Base-by-base conservation (phyloP, 257 asterid species). In the Ligustrum vulgare region DNA sequence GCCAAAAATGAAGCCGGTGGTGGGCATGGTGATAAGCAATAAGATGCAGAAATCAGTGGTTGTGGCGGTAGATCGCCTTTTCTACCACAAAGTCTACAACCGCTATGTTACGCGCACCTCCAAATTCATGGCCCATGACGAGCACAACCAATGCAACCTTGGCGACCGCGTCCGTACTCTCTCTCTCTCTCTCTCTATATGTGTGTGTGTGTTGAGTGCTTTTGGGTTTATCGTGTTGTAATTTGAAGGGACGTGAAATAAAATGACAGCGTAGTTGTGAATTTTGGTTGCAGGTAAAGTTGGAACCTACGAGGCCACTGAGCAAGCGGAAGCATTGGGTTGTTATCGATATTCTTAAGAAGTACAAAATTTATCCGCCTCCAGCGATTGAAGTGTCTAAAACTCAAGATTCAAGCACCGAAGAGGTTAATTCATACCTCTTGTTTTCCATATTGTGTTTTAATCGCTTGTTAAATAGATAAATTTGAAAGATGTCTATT, bases 101-200 rank as follows among this genome's bases (percentile, higher is more conserved):
- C 91, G 98, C 70, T 94, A 90, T 77, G 92, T 92, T 25, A 92
- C 87, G 81, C 96, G 98, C 35, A 94, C 98, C 76, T 90, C 97
- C 78, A 92, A 91, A 72, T 94, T 94, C 87, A 92, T 92, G 98
- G 97, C 98, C 0, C 97, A 94, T 80, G 97, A 94, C 78, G 96
- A 94, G 78, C 68, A 76, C 0, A 73, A 90, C 35, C 77, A 80
- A 35, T 93, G 97, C 79, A 90, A 90, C 78, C 90, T 86, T 49
- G 98, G 97, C 41, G 96, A 93, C 72, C 92, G 87, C 8, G 98
- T 92, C 49, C 47, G 90, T 78, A 8, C n/a, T 43, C n/a, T 15
- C 16, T 4, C 6, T 3, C 23, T 35, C 72, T 4, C 25, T 6
- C 7, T 18, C 23, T 65, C 1, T 13, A 1, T 62, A 33, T 31